These are phyloP conservation scores for Schizopora paradoxa DNA, from an alignment of 1,284 basidiomycete species.

Conservation along the genomic window DNA sequence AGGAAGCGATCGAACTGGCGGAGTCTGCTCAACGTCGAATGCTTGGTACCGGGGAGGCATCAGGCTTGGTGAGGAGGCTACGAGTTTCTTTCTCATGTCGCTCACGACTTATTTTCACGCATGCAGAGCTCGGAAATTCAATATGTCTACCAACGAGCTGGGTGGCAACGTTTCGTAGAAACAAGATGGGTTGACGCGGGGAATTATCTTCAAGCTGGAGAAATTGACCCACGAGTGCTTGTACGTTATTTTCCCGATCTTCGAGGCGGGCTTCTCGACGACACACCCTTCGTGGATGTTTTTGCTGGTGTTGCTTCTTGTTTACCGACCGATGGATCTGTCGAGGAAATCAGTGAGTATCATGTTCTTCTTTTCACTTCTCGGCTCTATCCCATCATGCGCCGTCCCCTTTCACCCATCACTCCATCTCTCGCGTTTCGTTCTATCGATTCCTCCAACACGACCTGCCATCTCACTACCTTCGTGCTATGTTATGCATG, in stretches of 20 bases:
- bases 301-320: slow-evolving; percentile 64
- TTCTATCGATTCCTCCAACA: slow-evolving; percentile 22
- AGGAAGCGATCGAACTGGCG: slow-evolving; percentile 59
- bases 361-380: slow-evolving; percentile 19
- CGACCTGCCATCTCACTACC: slow-evolving; percentile 22
- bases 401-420: slow-evolving; percentile 22
- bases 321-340: slow-evolving; percentile 55
- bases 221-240: slow-evolving; percentile 70
- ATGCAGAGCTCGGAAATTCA: slow-evolving; percentile 40
- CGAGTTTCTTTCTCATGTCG: neutral
- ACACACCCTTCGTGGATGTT: slow-evolving; percentile 45
- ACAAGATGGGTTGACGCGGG: slow-evolving; percentile 76
- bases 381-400: slow-evolving; percentile 21
- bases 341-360: slow-evolving; percentile 75
- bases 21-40: slow-evolving; percentile 55
- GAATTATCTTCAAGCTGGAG: slow-evolving; percentile 63
- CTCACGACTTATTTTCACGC: neutral
- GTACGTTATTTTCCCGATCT: slow-evolving; percentile 74
- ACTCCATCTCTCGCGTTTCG: slow-evolving; percentile 22
- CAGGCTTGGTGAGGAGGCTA: too few relatives aligned
- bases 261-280: slow-evolving; percentile 49
- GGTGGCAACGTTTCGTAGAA: slow-evolving; percentile 65
- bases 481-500: slow-evolving; percentile 30
- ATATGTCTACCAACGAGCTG: slow-evolving; percentile 75
- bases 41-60: slow-evolving; percentile 46